A percentile compares a stretch with the other conserved stretches of the same genome.
Conservation (phyloP, 768 basidiomycete genomes). For the Lentinus tigrinus region DNA sequence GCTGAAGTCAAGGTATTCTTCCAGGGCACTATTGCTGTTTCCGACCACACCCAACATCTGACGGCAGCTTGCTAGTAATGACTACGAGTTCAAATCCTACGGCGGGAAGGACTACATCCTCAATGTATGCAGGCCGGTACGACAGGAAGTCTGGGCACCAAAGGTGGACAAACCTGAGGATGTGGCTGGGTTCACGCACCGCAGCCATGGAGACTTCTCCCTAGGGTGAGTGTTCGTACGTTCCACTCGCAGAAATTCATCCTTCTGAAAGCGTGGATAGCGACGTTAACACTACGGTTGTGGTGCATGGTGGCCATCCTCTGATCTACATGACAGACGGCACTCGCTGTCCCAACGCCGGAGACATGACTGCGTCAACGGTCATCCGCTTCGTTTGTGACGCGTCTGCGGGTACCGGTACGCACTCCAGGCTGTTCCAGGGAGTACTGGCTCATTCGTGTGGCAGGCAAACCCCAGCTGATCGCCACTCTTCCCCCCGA, state of each 20-base stretch:
- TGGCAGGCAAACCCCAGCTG: constrained; percentile 48
- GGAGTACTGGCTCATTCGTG: background rate
- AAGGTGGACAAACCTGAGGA: constrained; percentile 50
- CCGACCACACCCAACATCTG: constrained; percentile 3
- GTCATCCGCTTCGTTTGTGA: constrained; percentile 81
- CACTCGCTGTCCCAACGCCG: constrained; percentile 56
- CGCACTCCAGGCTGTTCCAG: constrained; percentile 18
- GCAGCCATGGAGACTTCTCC: constrained; percentile 65
- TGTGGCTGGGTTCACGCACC: constrained; percentile 62
- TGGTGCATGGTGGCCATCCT: constrained; percentile 50
- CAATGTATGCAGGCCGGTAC: constrained; percentile 62
- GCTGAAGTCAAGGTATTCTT: constrained; percentile 54
- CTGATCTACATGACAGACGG: constrained; percentile 60
- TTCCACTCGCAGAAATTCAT: background rate
- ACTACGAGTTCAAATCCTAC: constrained; percentile 55
- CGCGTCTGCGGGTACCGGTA: constrained; percentile 53
- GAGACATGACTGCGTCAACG: constrained; percentile 54
- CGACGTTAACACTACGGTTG: constrained; percentile 62
- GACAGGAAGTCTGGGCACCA: constrained; percentile 57
- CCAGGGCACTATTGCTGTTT: background rate
- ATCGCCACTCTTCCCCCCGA: constrained; percentile 69
- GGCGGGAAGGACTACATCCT: constrained; percentile 49
- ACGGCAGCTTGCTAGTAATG: constrained; percentile 46
- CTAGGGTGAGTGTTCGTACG: constrained; percentile 51
- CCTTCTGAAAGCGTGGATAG: constrained; percentile 31